These are phyloP conservation scores for Apophysomyces variabilis DNA, from an alignment of 371 early-diverging fungal genomes.

Conservation along the genomic window DNA sequence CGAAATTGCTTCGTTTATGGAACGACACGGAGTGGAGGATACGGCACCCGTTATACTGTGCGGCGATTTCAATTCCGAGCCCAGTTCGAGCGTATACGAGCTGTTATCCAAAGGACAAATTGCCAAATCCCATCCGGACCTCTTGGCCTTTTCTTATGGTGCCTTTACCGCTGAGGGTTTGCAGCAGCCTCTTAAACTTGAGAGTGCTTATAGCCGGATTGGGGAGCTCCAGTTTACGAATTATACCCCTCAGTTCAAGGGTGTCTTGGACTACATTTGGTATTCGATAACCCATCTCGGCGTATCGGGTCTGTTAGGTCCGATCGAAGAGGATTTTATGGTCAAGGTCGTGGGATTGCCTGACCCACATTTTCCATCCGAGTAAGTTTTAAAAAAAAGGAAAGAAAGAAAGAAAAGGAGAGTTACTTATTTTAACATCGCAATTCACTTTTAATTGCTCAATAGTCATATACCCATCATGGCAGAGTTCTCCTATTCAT, in stretches of 20 bases:
- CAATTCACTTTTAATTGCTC: constrained; percentile 9
- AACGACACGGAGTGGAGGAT: constrained; percentile 16
- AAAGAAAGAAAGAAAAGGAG: no score
- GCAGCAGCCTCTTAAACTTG: constrained; percentile 71
- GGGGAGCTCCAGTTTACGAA: constrained; percentile 88
- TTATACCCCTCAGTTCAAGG: constrained; percentile 85
- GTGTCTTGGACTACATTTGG: constrained; percentile 96
- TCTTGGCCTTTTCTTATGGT: constrained; percentile 74
- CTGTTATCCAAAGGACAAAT: constrained; percentile 69
- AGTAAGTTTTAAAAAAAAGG: constrained; percentile 49
- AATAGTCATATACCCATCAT: constrained; percentile 1
- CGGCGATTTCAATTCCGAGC: constrained; percentile 96
- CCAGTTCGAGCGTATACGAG: constrained; percentile 86
- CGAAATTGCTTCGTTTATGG: constrained; percentile 49
- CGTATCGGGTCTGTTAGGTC: constrained; percentile 79
- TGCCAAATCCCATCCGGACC: constrained; percentile 78
- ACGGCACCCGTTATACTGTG: constrained; percentile 55
- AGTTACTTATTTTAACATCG: no score
- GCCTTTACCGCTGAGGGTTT: constrained; percentile 78
- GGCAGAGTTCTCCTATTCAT: constrained; percentile 1
- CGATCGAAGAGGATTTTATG: constrained; percentile 79
- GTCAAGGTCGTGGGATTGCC: constrained; percentile 87
- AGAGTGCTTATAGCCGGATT: constrained; percentile 73
- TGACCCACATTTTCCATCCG: constrained; percentile 85
- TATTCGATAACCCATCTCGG: constrained; percentile 70